Conservation (phyloP, 2,329 filamentous ascomycete genomes). For the Nemania bipapillata region DNA sequence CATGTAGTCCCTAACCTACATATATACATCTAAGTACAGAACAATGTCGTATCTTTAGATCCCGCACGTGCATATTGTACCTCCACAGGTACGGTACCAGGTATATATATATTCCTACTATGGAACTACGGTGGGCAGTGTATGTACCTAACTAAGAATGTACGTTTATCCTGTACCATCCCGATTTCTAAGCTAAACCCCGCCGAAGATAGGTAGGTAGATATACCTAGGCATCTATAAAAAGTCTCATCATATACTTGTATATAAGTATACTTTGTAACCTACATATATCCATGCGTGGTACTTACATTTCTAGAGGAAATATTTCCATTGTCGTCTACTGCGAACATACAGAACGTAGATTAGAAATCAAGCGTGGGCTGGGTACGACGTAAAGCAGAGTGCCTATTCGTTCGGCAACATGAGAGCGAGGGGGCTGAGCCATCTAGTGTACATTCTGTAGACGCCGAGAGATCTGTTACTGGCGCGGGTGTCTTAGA, state of each 20-base stretch:
- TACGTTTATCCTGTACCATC: too few species aligned
- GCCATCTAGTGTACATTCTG: slow-evolving; percentile 42
- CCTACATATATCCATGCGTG: background rate
- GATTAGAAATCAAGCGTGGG: slow-evolving; percentile 44
- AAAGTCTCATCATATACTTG: background rate
- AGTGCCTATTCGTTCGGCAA: slow-evolving; percentile 40
- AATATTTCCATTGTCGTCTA: slow-evolving; percentile 12
- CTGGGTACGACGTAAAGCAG: slow-evolving; percentile 34
- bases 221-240: too few species aligned
- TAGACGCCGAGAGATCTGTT: too few species aligned
- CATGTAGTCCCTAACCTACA: background rate
- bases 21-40: background rate
- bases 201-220: background rate
- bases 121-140: background rate
- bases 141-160: too few species aligned
- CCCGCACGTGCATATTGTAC: slow-evolving; percentile 25
- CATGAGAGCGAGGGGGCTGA: slow-evolving; percentile 40
- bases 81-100: background rate
- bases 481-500: too few species aligned
- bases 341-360: too few species aligned
- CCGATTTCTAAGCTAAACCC: background rate
- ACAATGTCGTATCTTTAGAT: slow-evolving; percentile 37
- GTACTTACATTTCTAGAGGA: background rate
- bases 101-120: background rate
- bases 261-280: too few species aligned